These are phyloP conservation scores for Pseudogymnoascus sp. DNA, from an alignment of 2,329 filamentous ascomycete genomes.

Conservation along the genomic window DNA sequence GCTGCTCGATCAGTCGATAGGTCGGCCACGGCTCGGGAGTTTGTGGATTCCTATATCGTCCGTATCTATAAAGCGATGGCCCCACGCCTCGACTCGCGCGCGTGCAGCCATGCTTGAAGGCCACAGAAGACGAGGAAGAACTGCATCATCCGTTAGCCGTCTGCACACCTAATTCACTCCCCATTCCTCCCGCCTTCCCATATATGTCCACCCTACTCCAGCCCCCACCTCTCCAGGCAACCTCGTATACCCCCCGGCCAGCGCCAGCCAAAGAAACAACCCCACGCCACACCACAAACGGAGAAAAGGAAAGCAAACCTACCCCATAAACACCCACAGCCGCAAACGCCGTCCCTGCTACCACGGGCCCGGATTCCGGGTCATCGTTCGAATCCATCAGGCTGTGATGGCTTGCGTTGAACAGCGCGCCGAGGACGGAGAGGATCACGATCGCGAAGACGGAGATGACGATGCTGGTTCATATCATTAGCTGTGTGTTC, in stretches of 20 bases:
- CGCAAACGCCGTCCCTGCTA: slow-evolving; percentile 78
- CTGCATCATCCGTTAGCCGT: slow-evolving; percentile 36
- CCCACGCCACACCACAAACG: neutral
- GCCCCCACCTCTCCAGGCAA: neutral
- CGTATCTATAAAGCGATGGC: slow-evolving; percentile 63
- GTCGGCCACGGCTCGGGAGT: neutral
- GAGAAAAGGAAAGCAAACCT: slow-evolving; percentile 27
- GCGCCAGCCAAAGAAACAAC: neutral
- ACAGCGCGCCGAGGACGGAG: slow-evolving; percentile 60
- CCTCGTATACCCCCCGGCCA: neutral
- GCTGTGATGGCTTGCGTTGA: slow-evolving; percentile 71
- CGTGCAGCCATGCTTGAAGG: slow-evolving; percentile 78
- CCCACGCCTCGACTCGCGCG: slow-evolving; percentile 73
- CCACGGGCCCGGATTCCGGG: slow-evolving; percentile 65
- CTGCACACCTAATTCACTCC: neutral
- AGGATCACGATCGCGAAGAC: slow-evolving; percentile 59
- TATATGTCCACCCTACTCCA: neutral
- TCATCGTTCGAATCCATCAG: slow-evolving; percentile 70
- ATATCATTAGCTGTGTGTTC: slow-evolving; percentile 10
- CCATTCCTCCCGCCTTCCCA: neutral
- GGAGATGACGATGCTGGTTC: slow-evolving; percentile 60
- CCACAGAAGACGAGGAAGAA: slow-evolving; percentile 88
- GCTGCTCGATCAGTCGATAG: neutral
- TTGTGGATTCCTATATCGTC: neutral
- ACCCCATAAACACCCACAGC: slow-evolving; percentile 86